phyloP scores from a whole-genome alignment of 495 filamentous ascomycete genomes.

The Hyphodiscus hymeniophilus region DNA sequence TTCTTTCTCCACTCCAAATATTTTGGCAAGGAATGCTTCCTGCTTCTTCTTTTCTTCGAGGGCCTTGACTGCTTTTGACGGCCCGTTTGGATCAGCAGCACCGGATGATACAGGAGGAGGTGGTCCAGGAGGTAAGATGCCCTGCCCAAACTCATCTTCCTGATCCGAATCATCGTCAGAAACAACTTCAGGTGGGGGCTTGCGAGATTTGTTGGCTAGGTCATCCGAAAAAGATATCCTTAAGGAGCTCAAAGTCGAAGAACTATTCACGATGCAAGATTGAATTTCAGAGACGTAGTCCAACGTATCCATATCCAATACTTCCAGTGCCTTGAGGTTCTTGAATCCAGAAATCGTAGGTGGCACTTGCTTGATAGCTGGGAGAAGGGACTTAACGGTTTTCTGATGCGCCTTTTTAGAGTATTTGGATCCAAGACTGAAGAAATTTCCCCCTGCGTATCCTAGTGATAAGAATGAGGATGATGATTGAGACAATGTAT shows the following conservation, averaged over 20 bases:
- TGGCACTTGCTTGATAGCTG: conserved; percentile 23
- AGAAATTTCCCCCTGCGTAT: not conserved
- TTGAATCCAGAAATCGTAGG: conserved; percentile 50
- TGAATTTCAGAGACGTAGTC: conserved; percentile 47
- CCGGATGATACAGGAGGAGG: conserved; percentile 1
- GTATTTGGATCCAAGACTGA: not conserved
- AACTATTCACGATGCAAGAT: conserved; percentile 41
- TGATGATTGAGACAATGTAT: not conserved
- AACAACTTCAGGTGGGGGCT: conserved; percentile 36
- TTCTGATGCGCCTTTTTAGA: conserved; percentile 1
- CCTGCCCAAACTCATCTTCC: conserved; percentile 27
- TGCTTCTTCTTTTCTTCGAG: conserved; percentile 43
- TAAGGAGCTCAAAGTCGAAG: conserved; percentile 40
- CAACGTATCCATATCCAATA: conserved; percentile 49
- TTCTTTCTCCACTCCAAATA: conserved; percentile 41
- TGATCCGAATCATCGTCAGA: conserved; percentile 43
- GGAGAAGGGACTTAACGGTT: not conserved
- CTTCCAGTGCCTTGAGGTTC: conserved; percentile 40
- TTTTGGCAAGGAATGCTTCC: conserved; percentile 43
- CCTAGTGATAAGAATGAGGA: not conserved
- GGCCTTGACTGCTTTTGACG: conserved; percentile 32
- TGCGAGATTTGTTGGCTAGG: conserved; percentile 42
- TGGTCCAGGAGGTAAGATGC: conserved; percentile 9
- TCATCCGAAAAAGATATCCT: conserved; percentile 49
- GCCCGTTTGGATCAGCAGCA: conserved; percentile 4